Conservation (phyloP, 1,139 yeast genomes). For the Candida labiduridarum region DNA sequence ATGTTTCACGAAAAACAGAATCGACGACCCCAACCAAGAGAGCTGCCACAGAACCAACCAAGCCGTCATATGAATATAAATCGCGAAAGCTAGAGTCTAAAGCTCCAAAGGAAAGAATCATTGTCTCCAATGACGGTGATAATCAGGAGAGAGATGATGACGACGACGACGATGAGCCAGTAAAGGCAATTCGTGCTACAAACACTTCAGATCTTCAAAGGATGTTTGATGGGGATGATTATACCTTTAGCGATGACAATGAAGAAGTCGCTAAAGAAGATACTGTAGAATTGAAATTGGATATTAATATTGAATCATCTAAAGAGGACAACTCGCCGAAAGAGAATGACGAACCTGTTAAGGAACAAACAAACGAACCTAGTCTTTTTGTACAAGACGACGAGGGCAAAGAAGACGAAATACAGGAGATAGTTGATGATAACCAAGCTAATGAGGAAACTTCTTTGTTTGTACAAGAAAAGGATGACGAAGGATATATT, state of each 20-base stretch:
- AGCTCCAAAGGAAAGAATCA: slow-evolving; percentile 40
- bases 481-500: slow-evolving; percentile 47
- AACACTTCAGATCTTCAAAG: slow-evolving; percentile 20
- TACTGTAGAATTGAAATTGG: background rate
- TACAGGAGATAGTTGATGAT: slow-evolving; percentile 5
- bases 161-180: slow-evolving; percentile 7
- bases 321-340: slow-evolving; percentile 1
- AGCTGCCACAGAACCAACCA: slow-evolving; percentile 16
- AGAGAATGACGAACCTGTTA: slow-evolving; percentile 6
- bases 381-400: slow-evolving; percentile 14
- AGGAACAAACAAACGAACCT: too few species aligned
- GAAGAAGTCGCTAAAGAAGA: slow-evolving; percentile 11
- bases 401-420: slow-evolving; percentile 12
- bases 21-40: slow-evolving; percentile 15
- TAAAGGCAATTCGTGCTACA: slow-evolving; percentile 7
- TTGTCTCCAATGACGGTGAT: slow-evolving; percentile 27
- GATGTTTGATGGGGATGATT: slow-evolving; percentile 17
- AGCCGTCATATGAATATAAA: slow-evolving; percentile 34
- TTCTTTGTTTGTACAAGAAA: slow-evolving; percentile 20
- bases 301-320: background rate
- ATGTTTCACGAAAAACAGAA: slow-evolving; percentile 27
- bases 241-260: slow-evolving; percentile 22
- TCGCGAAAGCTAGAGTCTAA: slow-evolving; percentile 37
- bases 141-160: slow-evolving; percentile 19
- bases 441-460: slow-evolving; percentile 8